Evolutionary conservation across 2,329 filamentous ascomycete species (phyloP), one percentile per base, ranked within the genome.

Genomic region (Venturia aucupariae): DNA sequence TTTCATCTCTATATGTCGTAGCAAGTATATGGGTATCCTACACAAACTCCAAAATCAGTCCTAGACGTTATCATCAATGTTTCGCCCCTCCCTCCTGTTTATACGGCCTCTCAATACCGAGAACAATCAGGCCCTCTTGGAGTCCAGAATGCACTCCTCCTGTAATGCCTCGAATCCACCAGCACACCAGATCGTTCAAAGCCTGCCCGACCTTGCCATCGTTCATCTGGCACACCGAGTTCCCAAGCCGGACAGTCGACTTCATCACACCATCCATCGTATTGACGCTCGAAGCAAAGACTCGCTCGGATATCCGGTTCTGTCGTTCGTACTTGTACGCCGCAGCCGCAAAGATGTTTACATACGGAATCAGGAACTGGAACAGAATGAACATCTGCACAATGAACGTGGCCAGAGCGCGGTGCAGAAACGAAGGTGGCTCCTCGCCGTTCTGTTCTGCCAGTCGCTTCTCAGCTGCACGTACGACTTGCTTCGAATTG

Each of bases 81-180:
- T 57, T 38, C 51, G 30, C 15, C 27, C 19, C 51, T 35, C 15
- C 51, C 19, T 57, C 51, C 51, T 57, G 51, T 38, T 22, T 35
- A 15, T 32, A 57, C 51, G 51, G 51, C 30, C 51, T 51, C 30
- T 71, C 65, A 68, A 48, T 66, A 2, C 79, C 78, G 60, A 83
- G 66, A 51, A 80, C 74, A 24, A 75, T 71, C 72, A 85, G 76
- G 0, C 83, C 83, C 66, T 85, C 80, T 1, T 78, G 80, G 42
- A 80, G 76, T 6, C 88, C 86, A 68, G 90, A 86, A 69, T 85
- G 84, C 51, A 90, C 77, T 0, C 88, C 89, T 17, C 85, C 86
- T 1, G 84, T 81, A 61, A 90, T 76, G 24, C 85, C 83, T 67
- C 86, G 81, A 1, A 88, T 73, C 69, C 85, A 81, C 84, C 87